phyloP scores from a whole-genome alignment of 495 filamentous ascomycete genomes.

The Chaetomidium leptoderma region DNA sequence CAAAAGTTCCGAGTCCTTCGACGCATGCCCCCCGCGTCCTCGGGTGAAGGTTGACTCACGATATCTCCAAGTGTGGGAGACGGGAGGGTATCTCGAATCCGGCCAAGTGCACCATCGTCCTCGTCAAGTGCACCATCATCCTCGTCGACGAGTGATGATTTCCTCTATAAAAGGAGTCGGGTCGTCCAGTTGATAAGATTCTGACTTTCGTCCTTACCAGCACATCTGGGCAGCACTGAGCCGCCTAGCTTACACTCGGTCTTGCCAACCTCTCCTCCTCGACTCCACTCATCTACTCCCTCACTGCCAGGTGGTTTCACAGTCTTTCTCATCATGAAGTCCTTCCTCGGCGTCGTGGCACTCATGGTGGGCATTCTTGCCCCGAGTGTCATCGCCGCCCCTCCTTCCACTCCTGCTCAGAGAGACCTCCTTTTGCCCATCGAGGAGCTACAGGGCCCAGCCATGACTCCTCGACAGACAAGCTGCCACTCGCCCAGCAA shows the following conservation, averaged over 20 bases:
- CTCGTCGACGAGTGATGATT: neutral
- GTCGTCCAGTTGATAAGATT: neutral
- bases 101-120: neutral
- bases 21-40: neutral
- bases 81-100: neutral
- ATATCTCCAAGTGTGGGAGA: neutral
- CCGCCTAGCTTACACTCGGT: neutral
- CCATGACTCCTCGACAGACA: slow-evolving; percentile 4
- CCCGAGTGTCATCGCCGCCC: slow-evolving; percentile 20
- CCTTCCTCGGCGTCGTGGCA: slow-evolving; percentile 22
- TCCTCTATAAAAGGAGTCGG: slow-evolving; percentile 1
- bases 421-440: slow-evolving; percentile 14
- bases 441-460: slow-evolving; percentile 10
- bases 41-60: neutral
- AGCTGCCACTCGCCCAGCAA: slow-evolving; percentile 36
- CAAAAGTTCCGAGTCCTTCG: neutral
- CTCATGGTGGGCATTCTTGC: slow-evolving; percentile 25
- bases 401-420: slow-evolving; percentile 14
- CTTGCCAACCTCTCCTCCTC: neutral
- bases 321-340: slow-evolving; percentile 23
- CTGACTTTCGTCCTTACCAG: neutral
- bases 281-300: neutral
- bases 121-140: neutral
- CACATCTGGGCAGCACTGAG: neutral
- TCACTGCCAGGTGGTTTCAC: neutral